Conservation (phyloP, 495 filamentous ascomycete species). For the Talaromyces borbonicus region DNA sequence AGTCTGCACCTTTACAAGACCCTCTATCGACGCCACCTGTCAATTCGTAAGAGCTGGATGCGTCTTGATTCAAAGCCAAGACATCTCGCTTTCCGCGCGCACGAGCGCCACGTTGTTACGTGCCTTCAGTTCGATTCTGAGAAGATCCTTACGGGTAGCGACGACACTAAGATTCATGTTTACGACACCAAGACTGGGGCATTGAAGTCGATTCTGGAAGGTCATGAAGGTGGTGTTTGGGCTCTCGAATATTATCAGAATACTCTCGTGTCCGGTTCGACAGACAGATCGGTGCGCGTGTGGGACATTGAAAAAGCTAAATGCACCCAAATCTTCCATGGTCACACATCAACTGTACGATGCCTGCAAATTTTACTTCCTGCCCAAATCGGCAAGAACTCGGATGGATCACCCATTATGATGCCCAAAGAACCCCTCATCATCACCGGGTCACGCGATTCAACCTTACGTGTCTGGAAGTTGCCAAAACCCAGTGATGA, state of each 20-base stretch:
- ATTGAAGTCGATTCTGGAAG: slow-evolving; percentile 68
- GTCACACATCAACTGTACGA: slow-evolving; percentile 93
- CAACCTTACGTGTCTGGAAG: slow-evolving; percentile 89
- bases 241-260: slow-evolving; percentile 95
- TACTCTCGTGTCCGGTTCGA: slow-evolving; percentile 89
- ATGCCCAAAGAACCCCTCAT: slow-evolving; percentile 90
- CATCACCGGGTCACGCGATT: slow-evolving; percentile 95
- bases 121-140: slow-evolving; percentile 96
- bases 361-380: slow-evolving; percentile 94
- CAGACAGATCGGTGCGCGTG: slow-evolving; percentile 88
- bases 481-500: slow-evolving; percentile 72
- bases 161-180: slow-evolving; percentile 96
- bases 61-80: slow-evolving; percentile 72
- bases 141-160: slow-evolving; percentile 95
- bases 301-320: slow-evolving; percentile 92
- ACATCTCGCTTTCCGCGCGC: slow-evolving; percentile 91
- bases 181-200: slow-evolving; percentile 96
- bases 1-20: slow-evolving; percentile 92
- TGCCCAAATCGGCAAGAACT: slow-evolving; percentile 57
- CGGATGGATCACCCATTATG: slow-evolving; percentile 69
- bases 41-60: slow-evolving; percentile 89
- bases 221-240: slow-evolving; percentile 97
- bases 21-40: slow-evolving; percentile 81
- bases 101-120: slow-evolving; percentile 93
- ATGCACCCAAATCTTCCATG: slow-evolving; percentile 92